Conservation (phyloP, 78 protist species). For the Dictyostelium intermedium region DNA sequence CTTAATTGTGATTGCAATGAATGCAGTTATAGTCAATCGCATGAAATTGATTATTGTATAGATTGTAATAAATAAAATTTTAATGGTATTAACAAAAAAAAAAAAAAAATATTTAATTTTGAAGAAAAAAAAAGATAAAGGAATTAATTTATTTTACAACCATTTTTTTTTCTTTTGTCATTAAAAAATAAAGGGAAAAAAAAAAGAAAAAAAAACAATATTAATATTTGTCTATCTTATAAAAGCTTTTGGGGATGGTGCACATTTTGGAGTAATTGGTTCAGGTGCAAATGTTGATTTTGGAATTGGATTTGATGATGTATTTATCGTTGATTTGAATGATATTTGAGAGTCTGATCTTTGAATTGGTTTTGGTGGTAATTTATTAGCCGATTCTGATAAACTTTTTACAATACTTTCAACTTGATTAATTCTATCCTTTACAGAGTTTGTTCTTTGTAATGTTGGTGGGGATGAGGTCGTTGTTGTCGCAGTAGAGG, state of each 20-base stretch:
- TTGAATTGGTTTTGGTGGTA: conserved; percentile 3
- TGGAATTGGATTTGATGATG: background rate
- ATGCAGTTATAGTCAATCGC: background rate
- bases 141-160: background rate
- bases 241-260: background rate
- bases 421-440: background rate
- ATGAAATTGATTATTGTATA: conserved; percentile 28
- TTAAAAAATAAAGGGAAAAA: background rate
- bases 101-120: background rate
- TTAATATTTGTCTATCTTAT: background rate
- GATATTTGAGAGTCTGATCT: background rate
- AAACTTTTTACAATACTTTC: background rate
- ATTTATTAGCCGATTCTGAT: background rate
- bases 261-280: background rate
- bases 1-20: background rate
- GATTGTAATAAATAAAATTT: conserved; percentile 12
- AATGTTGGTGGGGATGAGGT: background rate
- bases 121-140: background rate
- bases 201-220: background rate
- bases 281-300: background rate
- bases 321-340: background rate
- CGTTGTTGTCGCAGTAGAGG: background rate
- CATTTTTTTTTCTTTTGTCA: background rate
- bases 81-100: background rate
- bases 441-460: conserved; percentile 26